Evolutionary conservation across 306 rosid genomes (phyloP).

Genomic region (Rubus idaeus): DNA sequence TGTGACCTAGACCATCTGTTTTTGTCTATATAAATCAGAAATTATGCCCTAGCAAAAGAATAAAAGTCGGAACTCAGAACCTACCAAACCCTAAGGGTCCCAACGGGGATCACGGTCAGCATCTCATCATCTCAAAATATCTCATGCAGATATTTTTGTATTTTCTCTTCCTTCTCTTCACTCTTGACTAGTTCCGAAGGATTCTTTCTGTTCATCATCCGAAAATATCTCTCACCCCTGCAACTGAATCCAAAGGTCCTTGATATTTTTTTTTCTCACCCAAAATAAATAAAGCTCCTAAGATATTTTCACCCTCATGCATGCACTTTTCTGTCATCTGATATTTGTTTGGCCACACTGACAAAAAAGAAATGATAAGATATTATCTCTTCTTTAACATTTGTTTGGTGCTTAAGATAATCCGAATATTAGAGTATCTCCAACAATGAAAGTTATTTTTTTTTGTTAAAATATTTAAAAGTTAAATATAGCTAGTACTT

Average conservation of each 20-base stretch:
- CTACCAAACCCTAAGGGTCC: not conserved
- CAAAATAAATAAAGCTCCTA: not conserved
- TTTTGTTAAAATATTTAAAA: no score
- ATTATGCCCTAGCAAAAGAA: no score
- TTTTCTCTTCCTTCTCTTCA: not conserved
- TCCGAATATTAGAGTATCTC: not conserved
- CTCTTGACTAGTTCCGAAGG: not conserved
- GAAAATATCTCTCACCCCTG: not conserved
- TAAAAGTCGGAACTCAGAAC: not conserved
- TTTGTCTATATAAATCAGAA: no score
- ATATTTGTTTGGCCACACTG: not conserved
- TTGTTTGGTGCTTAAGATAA: not conserved
- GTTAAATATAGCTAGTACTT: no score
- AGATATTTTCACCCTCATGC: constrained; percentile 26
- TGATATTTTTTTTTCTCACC: constrained; percentile 15
- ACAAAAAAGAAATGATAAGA: not conserved
- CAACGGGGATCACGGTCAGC: not conserved
- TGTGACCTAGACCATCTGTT: no score
- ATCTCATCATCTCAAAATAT: not conserved
- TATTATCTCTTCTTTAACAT: no score
- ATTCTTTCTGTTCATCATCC: not conserved
- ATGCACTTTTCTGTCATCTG: not conserved
- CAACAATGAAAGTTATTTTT: no score
- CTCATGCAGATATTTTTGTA: constrained; percentile 10
- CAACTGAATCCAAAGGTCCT: not conserved